A percentile compares a stretch with the other conserved stretches of the same genome.
Evolutionary conservation across 345 rosid genomes (phyloP).

Genomic region (Eucalyptus regnans): DNA sequence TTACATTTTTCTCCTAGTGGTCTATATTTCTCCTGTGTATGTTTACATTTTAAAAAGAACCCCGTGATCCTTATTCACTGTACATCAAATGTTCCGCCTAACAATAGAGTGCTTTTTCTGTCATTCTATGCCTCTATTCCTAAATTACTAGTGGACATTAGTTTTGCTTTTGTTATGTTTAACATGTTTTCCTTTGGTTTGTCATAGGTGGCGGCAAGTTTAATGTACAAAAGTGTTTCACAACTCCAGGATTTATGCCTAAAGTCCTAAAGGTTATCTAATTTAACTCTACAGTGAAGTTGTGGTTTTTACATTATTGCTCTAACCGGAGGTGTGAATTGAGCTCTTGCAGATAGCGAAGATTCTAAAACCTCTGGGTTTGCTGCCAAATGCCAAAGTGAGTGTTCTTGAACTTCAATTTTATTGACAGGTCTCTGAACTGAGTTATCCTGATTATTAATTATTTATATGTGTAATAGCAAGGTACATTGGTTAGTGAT

Average conservation of each 20-base stretch:
- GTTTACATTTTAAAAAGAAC: not conserved
- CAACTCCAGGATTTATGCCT: conserved; percentile 72
- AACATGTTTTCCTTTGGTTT: not conserved
- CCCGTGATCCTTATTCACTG: not conserved
- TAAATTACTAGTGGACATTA: not conserved
- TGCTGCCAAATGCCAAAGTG: conserved; percentile 87
- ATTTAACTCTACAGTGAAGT: not conserved
- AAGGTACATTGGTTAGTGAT: conserved; percentile 80
- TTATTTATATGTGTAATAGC: conserved; percentile 22
- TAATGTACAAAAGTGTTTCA: conserved; percentile 69
- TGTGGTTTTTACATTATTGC: not conserved
- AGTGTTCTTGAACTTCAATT: conserved; percentile 9
- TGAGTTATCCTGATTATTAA: not conserved
- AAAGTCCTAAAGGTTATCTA: conserved; percentile 64
- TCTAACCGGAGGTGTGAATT: not conserved
- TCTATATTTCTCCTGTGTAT: not conserved
- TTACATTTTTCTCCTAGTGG: not conserved
- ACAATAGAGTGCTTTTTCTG: not conserved
- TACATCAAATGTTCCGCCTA: not conserved
- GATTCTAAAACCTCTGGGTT: conserved; percentile 78
- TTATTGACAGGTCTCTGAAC: not conserved
- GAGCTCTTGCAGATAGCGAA: conserved; percentile 51
- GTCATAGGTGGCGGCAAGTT: conserved; percentile 67
- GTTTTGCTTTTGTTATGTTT: not conserved
- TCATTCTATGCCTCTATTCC: not conserved